phyloP scores from a whole-genome alignment of 805 yeast genomes.

The Tetrapisispora fleetii region DNA sequence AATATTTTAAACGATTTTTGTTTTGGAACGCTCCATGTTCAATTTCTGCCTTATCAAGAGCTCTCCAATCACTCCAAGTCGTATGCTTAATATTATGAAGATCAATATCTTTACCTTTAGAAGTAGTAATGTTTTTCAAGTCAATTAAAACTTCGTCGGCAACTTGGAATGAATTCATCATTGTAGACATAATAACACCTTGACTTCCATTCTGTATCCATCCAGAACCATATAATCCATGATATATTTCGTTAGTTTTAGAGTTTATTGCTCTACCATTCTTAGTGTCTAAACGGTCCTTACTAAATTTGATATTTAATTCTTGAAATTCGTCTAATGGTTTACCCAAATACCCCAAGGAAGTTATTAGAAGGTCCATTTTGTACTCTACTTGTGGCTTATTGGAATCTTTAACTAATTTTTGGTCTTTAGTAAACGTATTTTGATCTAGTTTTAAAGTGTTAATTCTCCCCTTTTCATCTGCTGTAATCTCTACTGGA shows the following conservation, averaged over 20 bases:
- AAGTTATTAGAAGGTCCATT: constrained; percentile 62
- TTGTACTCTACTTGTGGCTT: constrained; percentile 22
- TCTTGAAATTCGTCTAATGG: constrained; percentile 51
- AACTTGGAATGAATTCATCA: constrained; percentile 71
- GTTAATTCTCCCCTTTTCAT: constrained; percentile 30
- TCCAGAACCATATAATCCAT: constrained; percentile 70
- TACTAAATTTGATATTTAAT: constrained; percentile 40
- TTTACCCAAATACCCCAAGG: constrained; percentile 73
- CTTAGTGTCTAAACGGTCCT: constrained; percentile 38
- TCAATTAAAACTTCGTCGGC: constrained; percentile 59
- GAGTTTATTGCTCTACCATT: constrained; percentile 36
- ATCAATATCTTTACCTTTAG: constrained; percentile 3
- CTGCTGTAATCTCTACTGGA: constrained; percentile 44
- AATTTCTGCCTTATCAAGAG: constrained; percentile 18
- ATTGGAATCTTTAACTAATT: constrained; percentile 16
- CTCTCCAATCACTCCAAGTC: constrained; percentile 26
- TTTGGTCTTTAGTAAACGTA: constrained; percentile 13
- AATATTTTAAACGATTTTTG: constrained; percentile 14
- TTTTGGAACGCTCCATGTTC: constrained; percentile 8
- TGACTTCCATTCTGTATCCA: constrained; percentile 84
- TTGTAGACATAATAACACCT: constrained; percentile 87
- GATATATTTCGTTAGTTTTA: constrained; percentile 13
- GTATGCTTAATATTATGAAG: constrained; percentile 11
- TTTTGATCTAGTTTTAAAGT: constrained; percentile 18
- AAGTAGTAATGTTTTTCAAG: constrained; percentile 13